A percentile compares a stretch with the other conserved stretches of the same genome.
These are phyloP conservation scores for Aspergillus clavatus DNA, from an alignment of 2,329 filamentous ascomycete species.

Conservation along the genomic window DNA sequence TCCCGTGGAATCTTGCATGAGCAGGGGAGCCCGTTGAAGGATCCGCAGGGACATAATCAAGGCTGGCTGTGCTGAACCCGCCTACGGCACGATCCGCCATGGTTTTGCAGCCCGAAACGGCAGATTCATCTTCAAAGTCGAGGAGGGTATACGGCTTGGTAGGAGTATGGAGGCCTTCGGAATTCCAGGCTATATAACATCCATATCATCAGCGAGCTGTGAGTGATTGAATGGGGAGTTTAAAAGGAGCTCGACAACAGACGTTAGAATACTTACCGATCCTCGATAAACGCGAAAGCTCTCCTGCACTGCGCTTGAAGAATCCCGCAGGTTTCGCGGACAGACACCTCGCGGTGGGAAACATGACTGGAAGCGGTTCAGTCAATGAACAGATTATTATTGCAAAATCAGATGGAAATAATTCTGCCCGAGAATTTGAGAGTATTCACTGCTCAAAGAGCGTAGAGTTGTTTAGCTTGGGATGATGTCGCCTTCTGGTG, in stretches of 20 bases:
- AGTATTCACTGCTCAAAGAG: background rate
- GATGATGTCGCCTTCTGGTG: background rate
- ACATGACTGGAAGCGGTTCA: constrained; percentile 21
- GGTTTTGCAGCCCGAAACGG: constrained; percentile 53
- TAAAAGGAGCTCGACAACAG: background rate
- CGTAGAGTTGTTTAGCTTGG: background rate
- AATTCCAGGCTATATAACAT: constrained; percentile 35
- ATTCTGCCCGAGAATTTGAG: no score
- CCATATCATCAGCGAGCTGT: background rate
- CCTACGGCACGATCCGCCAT: constrained; percentile 87
- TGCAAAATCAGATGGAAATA: background rate
- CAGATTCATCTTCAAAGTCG: constrained; percentile 37
- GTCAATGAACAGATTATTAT: background rate
- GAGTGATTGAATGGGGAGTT: background rate
- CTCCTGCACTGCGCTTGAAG: constrained; percentile 54
- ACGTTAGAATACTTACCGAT: constrained; percentile 42
- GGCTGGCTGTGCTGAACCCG: constrained; percentile 69
- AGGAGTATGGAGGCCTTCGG: constrained; percentile 34
- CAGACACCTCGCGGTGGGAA: constrained; percentile 37
- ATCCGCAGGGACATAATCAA: constrained; percentile 61
- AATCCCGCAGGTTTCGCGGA: constrained; percentile 46
- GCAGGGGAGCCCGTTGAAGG: constrained; percentile 44
- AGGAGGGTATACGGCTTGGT: constrained; percentile 39
- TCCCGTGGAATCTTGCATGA: constrained; percentile 79
- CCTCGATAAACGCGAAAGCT: constrained; percentile 53